Percentiles rank a stretch among this genome's conserved stretches.
Conservation (phyloP, 2,329 filamentous ascomycete species). For the Phaeoacremonium minimum region DNA sequence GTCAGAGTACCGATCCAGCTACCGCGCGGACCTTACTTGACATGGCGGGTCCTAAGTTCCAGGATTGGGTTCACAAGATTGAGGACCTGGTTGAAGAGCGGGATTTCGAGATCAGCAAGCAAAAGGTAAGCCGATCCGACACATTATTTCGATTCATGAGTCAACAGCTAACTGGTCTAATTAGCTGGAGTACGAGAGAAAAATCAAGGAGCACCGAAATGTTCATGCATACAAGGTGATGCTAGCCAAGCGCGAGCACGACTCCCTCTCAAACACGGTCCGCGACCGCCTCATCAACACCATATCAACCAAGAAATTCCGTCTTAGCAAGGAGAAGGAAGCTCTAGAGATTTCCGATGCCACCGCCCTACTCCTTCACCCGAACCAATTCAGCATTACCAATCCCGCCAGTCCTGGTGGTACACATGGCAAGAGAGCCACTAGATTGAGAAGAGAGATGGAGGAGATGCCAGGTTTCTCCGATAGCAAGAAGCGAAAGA, state of each 20-base stretch:
- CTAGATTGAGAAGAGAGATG: constrained; percentile 54
- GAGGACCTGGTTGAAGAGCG: constrained; percentile 85
- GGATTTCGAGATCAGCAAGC: constrained; percentile 75
- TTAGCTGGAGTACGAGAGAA: constrained; percentile 61
- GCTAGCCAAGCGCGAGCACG: constrained; percentile 58
- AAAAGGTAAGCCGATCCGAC: constrained; percentile 63
- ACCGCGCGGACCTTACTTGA: constrained; percentile 54
- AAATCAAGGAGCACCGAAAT: constrained; percentile 54
- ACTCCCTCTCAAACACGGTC: constrained; percentile 54
- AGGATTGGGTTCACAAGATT: constrained; percentile 78
- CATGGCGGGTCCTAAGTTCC: constrained; percentile 80
- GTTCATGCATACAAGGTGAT: constrained; percentile 58
- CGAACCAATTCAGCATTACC: constrained; percentile 63
- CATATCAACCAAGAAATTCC: constrained; percentile 60
- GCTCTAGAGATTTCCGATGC: constrained; percentile 64
- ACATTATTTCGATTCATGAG: background rate
- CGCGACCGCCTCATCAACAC: constrained; percentile 65
- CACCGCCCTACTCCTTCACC: constrained; percentile 61
- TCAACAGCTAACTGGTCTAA: constrained; percentile 4
- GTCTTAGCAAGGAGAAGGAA: constrained; percentile 63
- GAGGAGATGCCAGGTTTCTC: constrained; percentile 53
- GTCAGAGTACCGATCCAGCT: constrained; percentile 25
- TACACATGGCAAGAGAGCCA: constrained; percentile 58
- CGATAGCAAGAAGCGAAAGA: constrained; percentile 59
- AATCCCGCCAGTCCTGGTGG: constrained; percentile 62